Percentiles rank a stretch among this genome's conserved stretches.
These are phyloP conservation scores for Metschnikowia amazonensis DNA, from an alignment of 805 yeast genomes.

Conservation along the genomic window DNA sequence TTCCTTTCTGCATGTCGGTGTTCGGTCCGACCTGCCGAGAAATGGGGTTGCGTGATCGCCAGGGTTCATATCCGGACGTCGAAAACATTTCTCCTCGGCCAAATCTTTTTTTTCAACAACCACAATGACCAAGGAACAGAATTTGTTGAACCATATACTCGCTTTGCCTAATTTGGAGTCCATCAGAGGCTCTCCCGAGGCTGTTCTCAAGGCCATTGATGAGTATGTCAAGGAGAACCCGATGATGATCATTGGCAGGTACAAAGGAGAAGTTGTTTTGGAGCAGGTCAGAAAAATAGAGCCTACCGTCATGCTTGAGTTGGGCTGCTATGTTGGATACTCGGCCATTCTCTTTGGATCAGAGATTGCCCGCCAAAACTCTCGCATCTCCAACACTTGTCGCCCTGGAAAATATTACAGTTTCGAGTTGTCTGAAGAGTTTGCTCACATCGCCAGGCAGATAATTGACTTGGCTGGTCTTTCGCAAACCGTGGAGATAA, in stretches of 20 bases:
- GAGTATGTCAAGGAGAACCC: constrained; percentile 18
- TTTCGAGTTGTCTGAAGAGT: constrained; percentile 30
- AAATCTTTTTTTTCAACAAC: background rate
- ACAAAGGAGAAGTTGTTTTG: constrained; percentile 26
- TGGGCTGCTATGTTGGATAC: constrained; percentile 36
- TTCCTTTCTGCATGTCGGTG: background rate
- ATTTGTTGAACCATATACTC: constrained; percentile 23
- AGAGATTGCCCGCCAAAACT: constrained; percentile 21
- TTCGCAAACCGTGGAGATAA: constrained; percentile 25
- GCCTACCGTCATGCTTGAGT: constrained; percentile 29
- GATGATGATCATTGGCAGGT: constrained; percentile 32
- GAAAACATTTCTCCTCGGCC: background rate
- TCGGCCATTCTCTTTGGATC: constrained; percentile 35
- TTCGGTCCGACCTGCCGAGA: constrained; percentile 2
- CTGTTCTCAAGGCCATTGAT: constrained; percentile 30
- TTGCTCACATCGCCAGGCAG: constrained; percentile 27
- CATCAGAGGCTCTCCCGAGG: constrained; percentile 29
- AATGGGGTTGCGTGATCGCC: constrained; percentile 5
- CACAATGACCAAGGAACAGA: constrained; percentile 23
- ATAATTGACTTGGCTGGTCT: constrained; percentile 35
- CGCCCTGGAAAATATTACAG: constrained; percentile 29
- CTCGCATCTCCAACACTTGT: constrained; percentile 5
- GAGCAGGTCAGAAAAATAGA: constrained; percentile 21
- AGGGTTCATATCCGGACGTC: constrained; percentile 1
- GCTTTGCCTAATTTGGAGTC: constrained; percentile 22